Conservation (phyloP, 1,284 basidiomycete species). For the Trichosporon sp. region DNA sequence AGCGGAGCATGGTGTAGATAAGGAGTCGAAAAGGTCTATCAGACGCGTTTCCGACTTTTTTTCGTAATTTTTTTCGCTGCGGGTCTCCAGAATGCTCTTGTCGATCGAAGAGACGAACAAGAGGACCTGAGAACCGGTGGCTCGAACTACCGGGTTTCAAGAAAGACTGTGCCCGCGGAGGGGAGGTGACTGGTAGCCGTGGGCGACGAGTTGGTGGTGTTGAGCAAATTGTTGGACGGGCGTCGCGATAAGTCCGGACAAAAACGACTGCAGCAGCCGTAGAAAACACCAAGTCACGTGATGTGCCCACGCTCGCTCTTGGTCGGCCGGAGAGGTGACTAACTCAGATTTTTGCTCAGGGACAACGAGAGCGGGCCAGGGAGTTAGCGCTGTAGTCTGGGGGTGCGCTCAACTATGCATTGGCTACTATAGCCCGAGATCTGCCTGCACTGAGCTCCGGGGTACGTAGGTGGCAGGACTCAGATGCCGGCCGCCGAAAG, state of each 20-base stretch:
- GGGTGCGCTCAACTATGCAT: background rate
- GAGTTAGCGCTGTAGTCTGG: background rate
- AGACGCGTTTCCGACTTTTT: slow-evolving; percentile 1
- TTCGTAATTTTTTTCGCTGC: background rate
- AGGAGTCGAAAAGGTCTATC: background rate
- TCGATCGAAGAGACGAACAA: background rate
- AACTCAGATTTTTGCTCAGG: slow-evolving; percentile 2
- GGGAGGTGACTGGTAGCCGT: background rate
- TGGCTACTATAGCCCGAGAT: background rate
- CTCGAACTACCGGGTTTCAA: slow-evolving; percentile 2
- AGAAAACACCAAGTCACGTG: background rate
- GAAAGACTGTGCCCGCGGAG: background rate
- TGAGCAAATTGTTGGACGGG: slow-evolving; percentile 1
- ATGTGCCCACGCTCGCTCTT: background rate
- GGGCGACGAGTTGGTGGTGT: background rate
- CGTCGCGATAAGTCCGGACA: background rate
- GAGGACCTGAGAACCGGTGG: background rate
- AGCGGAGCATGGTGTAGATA: slow-evolving; percentile 17
- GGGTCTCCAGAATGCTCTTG: background rate
- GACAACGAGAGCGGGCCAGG: background rate
- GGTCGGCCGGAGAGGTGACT: background rate
- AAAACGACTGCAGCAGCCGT: background rate
- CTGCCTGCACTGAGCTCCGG: background rate
- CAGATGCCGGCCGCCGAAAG: background rate
- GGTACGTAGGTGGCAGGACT: background rate